A percentile compares a stretch with the other conserved stretches of the same genome.
These are phyloP conservation scores for Tolypocladium pustulatum DNA, from an alignment of 2,329 filamentous ascomycete species.

Conservation along the genomic window DNA sequence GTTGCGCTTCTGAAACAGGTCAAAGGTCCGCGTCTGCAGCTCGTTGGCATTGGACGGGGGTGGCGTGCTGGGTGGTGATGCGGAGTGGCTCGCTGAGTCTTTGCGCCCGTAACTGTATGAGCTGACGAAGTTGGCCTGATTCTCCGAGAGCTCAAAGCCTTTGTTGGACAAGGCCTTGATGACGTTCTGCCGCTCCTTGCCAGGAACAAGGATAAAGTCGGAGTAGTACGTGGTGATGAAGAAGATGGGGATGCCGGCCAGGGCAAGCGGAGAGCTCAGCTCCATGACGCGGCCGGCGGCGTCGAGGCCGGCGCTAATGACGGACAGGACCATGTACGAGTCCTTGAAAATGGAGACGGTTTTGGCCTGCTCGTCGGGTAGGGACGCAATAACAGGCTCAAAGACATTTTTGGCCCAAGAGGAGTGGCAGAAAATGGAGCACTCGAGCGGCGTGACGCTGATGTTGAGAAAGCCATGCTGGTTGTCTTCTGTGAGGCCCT, in stretches of 20 bases:
- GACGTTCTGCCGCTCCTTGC: constrained; percentile 62
- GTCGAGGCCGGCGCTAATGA: constrained; percentile 82
- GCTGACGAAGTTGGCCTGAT: constrained; percentile 57
- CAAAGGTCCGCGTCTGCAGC: constrained; percentile 74
- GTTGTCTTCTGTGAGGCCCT: constrained; percentile 38
- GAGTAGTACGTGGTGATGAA: constrained; percentile 98
- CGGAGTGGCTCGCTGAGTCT: constrained; percentile 19
- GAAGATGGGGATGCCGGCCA: constrained; percentile 92
- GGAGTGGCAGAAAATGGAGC: constrained; percentile 80
- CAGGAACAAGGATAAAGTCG: constrained; percentile 88
- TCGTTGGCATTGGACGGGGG: constrained; percentile 70
- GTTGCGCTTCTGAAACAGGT: constrained; percentile 64
- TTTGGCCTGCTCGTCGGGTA: constrained; percentile 43
- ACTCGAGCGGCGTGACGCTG: constrained; percentile 84
- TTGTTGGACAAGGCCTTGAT: constrained; percentile 65
- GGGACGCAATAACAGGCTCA: constrained; percentile 53
- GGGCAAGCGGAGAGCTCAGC: constrained; percentile 77
- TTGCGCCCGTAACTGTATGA: constrained; percentile 25
- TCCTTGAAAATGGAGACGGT: constrained; percentile 68
- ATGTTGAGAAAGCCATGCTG: constrained; percentile 84
- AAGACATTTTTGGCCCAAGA: constrained; percentile 67
- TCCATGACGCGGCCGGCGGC: constrained; percentile 87
- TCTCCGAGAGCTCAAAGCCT: constrained; percentile 75
- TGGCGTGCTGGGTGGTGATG: constrained; percentile 53
- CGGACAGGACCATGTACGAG: constrained; percentile 78